phyloP scores from a whole-genome alignment of 1,284 basidiomycete genomes.

The Melampsora americana region DNA sequence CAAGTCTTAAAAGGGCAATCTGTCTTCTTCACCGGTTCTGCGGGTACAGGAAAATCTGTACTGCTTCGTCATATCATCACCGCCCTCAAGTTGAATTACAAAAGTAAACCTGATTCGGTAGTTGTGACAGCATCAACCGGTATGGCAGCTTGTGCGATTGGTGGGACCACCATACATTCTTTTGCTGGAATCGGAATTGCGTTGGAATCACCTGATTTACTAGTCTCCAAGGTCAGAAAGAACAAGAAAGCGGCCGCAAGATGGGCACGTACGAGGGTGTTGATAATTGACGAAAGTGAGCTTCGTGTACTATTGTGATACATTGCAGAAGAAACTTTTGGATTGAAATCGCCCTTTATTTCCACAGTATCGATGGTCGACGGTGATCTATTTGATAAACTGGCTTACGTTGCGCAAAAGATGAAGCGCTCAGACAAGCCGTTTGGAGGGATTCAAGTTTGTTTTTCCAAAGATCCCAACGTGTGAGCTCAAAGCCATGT shows the following conservation, averaged over 20 bases:
- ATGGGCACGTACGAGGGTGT: slow-evolving; percentile 47
- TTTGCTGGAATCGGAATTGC: slow-evolving; percentile 86
- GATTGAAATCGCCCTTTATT: slow-evolving; percentile 19
- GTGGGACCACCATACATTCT: slow-evolving; percentile 86
- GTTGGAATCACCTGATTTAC: slow-evolving; percentile 60
- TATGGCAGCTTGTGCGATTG: slow-evolving; percentile 75
- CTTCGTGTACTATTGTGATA: slow-evolving; percentile 12
- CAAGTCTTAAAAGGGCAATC: slow-evolving; percentile 69
- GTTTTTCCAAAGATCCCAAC: slow-evolving; percentile 37
- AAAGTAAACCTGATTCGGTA: slow-evolving; percentile 61
- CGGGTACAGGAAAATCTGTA: slow-evolving; percentile 92
- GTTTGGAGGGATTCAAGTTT: slow-evolving; percentile 92
- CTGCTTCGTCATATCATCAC: slow-evolving; percentile 84
- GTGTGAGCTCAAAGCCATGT: neutral
- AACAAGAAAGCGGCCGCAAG: slow-evolving; percentile 67
- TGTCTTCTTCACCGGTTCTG: slow-evolving; percentile 96
- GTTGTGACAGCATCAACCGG: slow-evolving; percentile 86
- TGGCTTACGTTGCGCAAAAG: slow-evolving; percentile 66
- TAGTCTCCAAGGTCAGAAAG: slow-evolving; percentile 63
- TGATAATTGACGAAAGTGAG: slow-evolving; percentile 46
- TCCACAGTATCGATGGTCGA: slow-evolving; percentile 91
- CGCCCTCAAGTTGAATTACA: slow-evolving; percentile 60
- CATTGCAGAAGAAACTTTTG: neutral
- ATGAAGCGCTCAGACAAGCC: slow-evolving; percentile 66
- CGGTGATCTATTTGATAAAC: slow-evolving; percentile 83